Evolutionary conservation across 257 asterid genomes (phyloP), one percentile per base, ranked within the genome.

Genomic region (Solanum piurae): DNA sequence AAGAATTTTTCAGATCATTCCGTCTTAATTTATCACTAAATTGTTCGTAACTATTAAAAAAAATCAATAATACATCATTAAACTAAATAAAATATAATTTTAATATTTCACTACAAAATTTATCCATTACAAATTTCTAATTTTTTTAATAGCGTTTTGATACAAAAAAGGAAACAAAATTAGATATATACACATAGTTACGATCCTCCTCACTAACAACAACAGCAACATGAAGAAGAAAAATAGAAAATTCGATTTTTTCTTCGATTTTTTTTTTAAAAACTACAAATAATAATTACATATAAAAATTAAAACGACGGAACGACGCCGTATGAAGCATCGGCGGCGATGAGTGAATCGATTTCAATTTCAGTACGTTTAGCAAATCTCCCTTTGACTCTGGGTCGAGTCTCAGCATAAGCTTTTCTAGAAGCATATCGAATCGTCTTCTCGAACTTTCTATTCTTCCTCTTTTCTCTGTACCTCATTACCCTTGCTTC

Each of bases 391-490:
- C 98, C 98, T 88, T 94, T 95, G 86, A 95, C 92, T 86, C 98
- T 90, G 7, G 97, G 98, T 12, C 98, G 93, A 2, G 95, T 94
- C 91, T 95, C 98, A 0, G 98, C 98, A 11, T 95, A 95, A 4
- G 98, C 97, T 87, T 95, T 95, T 55, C 98, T 91, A 11, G 98
- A 95, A 1, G 98, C 98, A 73, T 95, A 95, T 76, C 98, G 90
- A 52, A 94, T 94, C 5, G 96, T 95, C 66, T 95, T 95, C 87
- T 94, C 87, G 76, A 89, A 89, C 82, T 68, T 87, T 14, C 89
- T 42, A 12, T 89, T 89, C 86, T 89, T 89, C 27, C 91, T 85
- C 5, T 95, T 95, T 95, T 94, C 98, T 86, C 97, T 92, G 90
- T 95, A 95, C 93, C 98, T 90, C 77, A 92, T 21, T n/a, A 86